Conservation (phyloP, 805 yeast genomes). For the Kazachstania kunashirensis region DNA sequence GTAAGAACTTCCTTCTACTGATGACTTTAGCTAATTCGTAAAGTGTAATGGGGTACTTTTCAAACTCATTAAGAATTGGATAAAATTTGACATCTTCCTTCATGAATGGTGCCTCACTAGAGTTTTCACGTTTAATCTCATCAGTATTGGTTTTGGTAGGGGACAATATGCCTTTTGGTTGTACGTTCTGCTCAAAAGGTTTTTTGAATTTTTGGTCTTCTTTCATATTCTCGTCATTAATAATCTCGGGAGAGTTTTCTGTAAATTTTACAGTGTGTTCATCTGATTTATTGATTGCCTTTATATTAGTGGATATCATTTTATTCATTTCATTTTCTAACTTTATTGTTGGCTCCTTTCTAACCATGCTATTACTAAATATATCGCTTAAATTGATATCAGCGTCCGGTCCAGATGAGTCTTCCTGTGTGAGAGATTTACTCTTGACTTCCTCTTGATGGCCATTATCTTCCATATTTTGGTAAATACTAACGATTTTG, state of each 20-base stretch:
- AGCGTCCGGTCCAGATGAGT: not conserved
- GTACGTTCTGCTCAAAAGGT: not conserved
- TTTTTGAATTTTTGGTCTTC: not conserved
- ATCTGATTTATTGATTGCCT: conserved; percentile 3
- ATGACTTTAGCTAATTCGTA: conserved; percentile 10
- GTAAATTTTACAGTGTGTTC: conserved; percentile 23
- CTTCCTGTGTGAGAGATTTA: conserved; percentile 1
- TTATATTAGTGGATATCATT: not conserved
- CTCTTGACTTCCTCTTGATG: not conserved
- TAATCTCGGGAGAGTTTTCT: conserved; percentile 20
- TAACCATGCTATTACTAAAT: conserved; percentile 9
- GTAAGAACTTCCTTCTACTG: not conserved
- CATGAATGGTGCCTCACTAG: not conserved
- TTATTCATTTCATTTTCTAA: not conserved
- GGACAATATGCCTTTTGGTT: not conserved
- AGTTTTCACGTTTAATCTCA: not conserved
- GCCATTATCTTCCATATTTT: conserved; percentile 5
- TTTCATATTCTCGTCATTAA: conserved; percentile 8
- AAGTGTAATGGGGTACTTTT: conserved; percentile 8
- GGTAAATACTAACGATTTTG: conserved; percentile 26
- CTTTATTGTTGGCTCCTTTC: not conserved
- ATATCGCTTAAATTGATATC: conserved; percentile 22
- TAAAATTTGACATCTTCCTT: not conserved
- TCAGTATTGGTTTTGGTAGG: not conserved
- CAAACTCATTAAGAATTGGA: conserved; percentile 4